A percentile compares a stretch with the other conserved stretches of the same genome.
Evolutionary conservation across 345 rosid species (phyloP).

Genomic region (Eucalyptus regnans): DNA sequence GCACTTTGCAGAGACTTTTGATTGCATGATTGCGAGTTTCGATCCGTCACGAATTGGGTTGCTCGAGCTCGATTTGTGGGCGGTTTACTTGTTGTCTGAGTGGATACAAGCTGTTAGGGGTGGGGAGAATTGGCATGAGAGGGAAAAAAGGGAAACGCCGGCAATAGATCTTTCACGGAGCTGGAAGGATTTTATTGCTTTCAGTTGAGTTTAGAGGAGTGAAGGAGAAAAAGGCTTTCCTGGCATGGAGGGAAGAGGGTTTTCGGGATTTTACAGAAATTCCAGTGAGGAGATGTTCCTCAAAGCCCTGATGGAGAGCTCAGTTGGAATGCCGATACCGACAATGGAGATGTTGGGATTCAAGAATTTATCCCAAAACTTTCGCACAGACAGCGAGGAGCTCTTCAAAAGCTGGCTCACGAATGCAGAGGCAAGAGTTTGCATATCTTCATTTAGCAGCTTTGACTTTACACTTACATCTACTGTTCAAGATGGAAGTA

Average conservation of each 20-base stretch:
- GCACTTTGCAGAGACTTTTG: background rate
- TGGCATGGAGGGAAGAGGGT: slow-evolving; percentile 41
- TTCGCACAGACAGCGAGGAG: slow-evolving; percentile 60
- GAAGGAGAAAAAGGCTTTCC: slow-evolving; percentile 10
- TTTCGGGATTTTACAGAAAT: slow-evolving; percentile 37
- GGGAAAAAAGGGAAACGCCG: slow-evolving; percentile 3
- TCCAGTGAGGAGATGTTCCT: slow-evolving; percentile 60
- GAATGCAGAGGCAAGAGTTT: slow-evolving; percentile 55
- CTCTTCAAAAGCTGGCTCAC: slow-evolving; percentile 73
- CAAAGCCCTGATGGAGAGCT: slow-evolving; percentile 50
- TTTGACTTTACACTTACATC: background rate
- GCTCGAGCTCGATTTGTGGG: background rate
- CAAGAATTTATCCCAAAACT: slow-evolving; percentile 35
- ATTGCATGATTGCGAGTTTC: background rate
- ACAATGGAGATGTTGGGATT: slow-evolving; percentile 56
- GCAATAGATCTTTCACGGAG: background rate
- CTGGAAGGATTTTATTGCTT: background rate
- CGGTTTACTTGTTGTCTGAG: background rate
- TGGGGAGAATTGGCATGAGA: background rate
- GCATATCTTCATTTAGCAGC: background rate
- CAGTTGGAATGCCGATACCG: slow-evolving; percentile 37
- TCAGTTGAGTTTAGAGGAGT: background rate
- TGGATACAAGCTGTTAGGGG: background rate
- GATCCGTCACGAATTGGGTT: background rate
- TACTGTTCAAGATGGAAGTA: background rate